Percentiles rank a stretch among this genome's conserved stretches.
These are phyloP conservation scores for Saitozyma podzolica DNA, from an alignment of 768 basidiomycete genomes.

Conservation along the genomic window DNA sequence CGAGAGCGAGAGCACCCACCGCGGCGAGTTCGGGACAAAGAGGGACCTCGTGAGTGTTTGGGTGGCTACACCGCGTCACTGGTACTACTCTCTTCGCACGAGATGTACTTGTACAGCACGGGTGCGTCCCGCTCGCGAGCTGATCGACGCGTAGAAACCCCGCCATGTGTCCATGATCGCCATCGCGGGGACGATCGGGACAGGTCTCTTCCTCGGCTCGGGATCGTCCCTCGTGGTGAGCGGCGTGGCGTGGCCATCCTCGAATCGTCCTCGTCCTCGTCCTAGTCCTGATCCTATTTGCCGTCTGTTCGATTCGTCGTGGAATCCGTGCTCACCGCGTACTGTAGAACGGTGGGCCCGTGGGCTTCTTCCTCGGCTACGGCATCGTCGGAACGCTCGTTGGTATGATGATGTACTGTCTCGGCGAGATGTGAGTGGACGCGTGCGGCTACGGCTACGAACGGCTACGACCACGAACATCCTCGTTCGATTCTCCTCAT, in stretches of 20 bases:
- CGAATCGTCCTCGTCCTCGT: no score
- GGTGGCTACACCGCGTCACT: not conserved
- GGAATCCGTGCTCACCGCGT: not conserved
- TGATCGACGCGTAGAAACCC: not conserved
- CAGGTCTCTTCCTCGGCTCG: slow-evolving; percentile 32
- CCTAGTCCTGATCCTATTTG: not conserved
- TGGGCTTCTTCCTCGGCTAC: slow-evolving; percentile 21
- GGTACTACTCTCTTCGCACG: no score
- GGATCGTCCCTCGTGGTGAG: slow-evolving; percentile 22
- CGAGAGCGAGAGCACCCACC: slow-evolving; percentile 1
- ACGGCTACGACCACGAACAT: no score
- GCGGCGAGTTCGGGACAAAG: slow-evolving; percentile 1
- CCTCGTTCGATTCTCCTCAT: no score
- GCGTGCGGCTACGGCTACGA: not conserved
- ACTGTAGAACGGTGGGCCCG: slow-evolving; percentile 24
- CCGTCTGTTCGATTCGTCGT: not conserved
- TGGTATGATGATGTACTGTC: slow-evolving; percentile 2
- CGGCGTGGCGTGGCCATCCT: not conserved
- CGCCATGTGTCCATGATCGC: slow-evolving; percentile 5
- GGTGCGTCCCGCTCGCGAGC: not conserved
- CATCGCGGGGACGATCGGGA: slow-evolving; percentile 23
- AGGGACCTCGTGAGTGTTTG: slow-evolving; percentile 3
- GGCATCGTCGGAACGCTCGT: slow-evolving; percentile 15
- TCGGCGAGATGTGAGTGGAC: slow-evolving; percentile 23
- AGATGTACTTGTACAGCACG: no score